Percentiles rank a stretch among this genome's conserved stretches.
Conservation (phyloP, 257 asterid genomes). For the Lavandula angustifolia region DNA sequence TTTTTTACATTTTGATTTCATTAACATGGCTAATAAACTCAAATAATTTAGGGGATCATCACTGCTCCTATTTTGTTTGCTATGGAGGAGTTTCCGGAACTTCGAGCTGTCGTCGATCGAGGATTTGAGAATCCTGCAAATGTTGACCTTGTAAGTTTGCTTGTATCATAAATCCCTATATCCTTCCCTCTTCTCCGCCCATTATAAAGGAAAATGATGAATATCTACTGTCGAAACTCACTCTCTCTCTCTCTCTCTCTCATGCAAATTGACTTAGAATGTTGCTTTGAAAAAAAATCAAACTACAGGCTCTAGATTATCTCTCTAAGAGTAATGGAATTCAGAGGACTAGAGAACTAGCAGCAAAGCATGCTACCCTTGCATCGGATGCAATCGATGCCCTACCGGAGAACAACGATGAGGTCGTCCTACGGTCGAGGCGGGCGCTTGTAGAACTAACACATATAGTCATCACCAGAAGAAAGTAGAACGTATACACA, state of each 20-base stretch:
- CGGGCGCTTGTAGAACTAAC: slow-evolving; percentile 82
- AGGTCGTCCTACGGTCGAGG: slow-evolving; percentile 75
- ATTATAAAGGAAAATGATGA: too few species aligned
- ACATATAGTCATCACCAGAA: slow-evolving; percentile 77
- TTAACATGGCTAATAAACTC: not conserved
- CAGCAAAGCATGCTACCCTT: slow-evolving; percentile 74
- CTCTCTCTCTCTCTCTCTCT: not conserved
- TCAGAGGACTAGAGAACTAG: slow-evolving; percentile 80
- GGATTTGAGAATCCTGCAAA: slow-evolving; percentile 78
- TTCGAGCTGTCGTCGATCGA: slow-evolving; percentile 58
- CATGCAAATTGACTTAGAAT: too few species aligned
- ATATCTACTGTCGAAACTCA: not conserved
- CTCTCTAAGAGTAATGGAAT: slow-evolving; percentile 79
- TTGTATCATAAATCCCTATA: slow-evolving; percentile 4
- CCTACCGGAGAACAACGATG: slow-evolving; percentile 71
- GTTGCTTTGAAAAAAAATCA: slow-evolving; percentile 3
- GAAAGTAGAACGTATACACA: slow-evolving; percentile 42
- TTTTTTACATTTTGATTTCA: not conserved
- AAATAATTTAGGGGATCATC: slow-evolving; percentile 60
- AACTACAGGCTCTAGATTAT: slow-evolving; percentile 74
- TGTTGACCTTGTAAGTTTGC: slow-evolving; percentile 71
- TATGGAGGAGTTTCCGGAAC: slow-evolving; percentile 87
- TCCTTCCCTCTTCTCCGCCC: too few species aligned
- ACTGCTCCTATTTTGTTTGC: slow-evolving; percentile 96
- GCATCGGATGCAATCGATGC: slow-evolving; percentile 80